Conservation (phyloP, 805 yeast species). For the Saturnispora serradocipensis region DNA sequence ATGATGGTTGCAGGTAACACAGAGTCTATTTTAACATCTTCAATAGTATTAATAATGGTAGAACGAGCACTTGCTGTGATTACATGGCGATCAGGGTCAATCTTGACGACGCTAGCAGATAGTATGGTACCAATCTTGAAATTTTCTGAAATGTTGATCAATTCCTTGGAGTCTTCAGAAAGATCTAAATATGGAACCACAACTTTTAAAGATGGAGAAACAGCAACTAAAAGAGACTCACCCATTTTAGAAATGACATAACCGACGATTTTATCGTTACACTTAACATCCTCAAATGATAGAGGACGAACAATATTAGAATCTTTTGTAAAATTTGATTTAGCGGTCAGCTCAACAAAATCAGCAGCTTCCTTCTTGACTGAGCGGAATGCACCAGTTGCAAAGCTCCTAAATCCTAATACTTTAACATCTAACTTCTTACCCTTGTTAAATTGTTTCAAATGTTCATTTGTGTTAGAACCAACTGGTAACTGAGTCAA, state of each 20-base stretch:
- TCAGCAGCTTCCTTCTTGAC: constrained; percentile 46
- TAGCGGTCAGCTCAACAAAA: constrained; percentile 51
- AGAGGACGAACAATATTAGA: constrained; percentile 33
- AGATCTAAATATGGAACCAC: constrained; percentile 57
- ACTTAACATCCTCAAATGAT: constrained; percentile 31
- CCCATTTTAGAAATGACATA: constrained; percentile 53
- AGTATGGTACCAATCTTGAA: constrained; percentile 70
- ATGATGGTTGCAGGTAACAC: constrained; percentile 54
- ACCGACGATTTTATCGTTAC: constrained; percentile 45
- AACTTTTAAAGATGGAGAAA: constrained; percentile 63
- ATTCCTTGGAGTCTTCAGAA: constrained; percentile 41
- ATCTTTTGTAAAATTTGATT: constrained; percentile 17
- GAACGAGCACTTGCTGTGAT: constrained; percentile 33
- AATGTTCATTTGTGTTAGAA: constrained; percentile 33
- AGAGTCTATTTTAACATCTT: constrained; percentile 46
- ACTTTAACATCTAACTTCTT: constrained; percentile 52
- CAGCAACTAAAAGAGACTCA: constrained; percentile 57
- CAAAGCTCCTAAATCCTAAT: constrained; percentile 68
- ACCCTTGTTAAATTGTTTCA: constrained; percentile 49
- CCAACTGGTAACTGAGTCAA: constrained; percentile 40
- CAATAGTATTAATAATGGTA: constrained; percentile 31
- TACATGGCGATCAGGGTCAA: constrained; percentile 43
- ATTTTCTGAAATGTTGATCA: constrained; percentile 41
- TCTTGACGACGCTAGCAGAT: constrained; percentile 42
- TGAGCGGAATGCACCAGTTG: constrained; percentile 55